Percentiles rank a stretch among this genome's conserved stretches.
Conservation (phyloP, 768 basidiomycete species). For the Macrolepiota fuliginosa region DNA sequence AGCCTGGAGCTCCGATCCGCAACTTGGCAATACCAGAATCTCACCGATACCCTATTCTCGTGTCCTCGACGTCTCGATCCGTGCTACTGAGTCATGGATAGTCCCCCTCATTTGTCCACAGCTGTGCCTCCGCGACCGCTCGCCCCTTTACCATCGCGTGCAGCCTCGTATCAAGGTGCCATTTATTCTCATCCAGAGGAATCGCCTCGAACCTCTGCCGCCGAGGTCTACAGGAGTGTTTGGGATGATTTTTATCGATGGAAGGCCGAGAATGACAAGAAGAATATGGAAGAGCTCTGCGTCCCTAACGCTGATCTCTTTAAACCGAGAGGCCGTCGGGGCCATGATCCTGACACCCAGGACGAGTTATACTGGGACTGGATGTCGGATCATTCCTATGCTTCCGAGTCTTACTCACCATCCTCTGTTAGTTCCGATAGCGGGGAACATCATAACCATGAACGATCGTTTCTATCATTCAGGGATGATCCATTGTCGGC, state of each 20-base stretch:
- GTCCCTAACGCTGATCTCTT: neutral
- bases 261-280: neutral
- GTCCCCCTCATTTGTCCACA: neutral
- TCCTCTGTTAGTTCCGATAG: slow-evolving; percentile 1
- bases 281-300: neutral
- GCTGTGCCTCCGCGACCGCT: neutral
- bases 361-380: neutral
- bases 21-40: no score
- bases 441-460: neutral
- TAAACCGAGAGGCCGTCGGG: neutral
- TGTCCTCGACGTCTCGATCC: no score
- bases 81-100: no score
- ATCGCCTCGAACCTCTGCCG: neutral
- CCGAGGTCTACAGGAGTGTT: neutral
- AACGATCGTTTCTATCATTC: slow-evolving; percentile 6
- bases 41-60: no score
- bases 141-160: slow-evolving; percentile 2
- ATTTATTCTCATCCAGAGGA: neutral
- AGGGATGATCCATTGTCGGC: neutral
- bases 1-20: no score
- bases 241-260: slow-evolving; percentile 11
- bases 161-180: neutral
- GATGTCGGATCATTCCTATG: slow-evolving; percentile 7
- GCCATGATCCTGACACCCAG: neutral
- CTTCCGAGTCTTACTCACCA: slow-evolving; percentile 1